Evolutionary conservation across 2,329 filamentous ascomycete genomes (phyloP).

Genomic region (Akanthomyces uredinophilus): DNA sequence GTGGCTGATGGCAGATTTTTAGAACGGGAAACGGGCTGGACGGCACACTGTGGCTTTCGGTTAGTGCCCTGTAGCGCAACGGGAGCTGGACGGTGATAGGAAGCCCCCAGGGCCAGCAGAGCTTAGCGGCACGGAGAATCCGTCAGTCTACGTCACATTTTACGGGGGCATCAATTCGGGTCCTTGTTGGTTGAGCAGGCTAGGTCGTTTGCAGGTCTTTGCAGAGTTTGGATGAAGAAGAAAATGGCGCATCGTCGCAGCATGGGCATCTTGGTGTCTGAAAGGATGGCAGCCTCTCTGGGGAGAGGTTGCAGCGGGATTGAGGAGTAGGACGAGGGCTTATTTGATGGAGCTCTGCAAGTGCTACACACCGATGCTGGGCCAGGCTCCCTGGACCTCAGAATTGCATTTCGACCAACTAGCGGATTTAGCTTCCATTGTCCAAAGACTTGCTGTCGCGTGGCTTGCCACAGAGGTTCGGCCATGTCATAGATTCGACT

Average conservation of each 20-base stretch:
- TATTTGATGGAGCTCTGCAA: constrained; percentile 2
- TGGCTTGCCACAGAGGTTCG: neutral
- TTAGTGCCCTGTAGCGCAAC: constrained; percentile 10
- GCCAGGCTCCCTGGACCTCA: neutral
- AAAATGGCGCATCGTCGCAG: neutral
- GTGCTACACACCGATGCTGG: neutral
- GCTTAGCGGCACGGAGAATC: constrained; percentile 1
- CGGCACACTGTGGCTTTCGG: constrained; percentile 9
- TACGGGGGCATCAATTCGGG: neutral
- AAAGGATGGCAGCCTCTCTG: neutral
- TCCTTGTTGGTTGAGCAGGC: neutral
- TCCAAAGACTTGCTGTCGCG: too few relatives aligned
- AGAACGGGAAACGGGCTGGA: neutral
- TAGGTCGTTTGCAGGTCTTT: neutral
- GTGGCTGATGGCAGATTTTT: neutral
- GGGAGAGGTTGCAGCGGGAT: neutral
- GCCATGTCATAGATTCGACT: neutral
- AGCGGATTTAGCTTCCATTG: neutral
- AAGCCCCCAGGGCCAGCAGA: neutral
- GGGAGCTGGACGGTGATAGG: constrained; percentile 12
- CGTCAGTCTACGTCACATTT: constrained; percentile 7
- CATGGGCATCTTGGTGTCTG: neutral
- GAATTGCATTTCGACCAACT: neutral
- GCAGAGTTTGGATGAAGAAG: neutral
- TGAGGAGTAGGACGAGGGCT: neutral